A percentile compares a stretch with the other conserved stretches of the same genome.
phyloP scores from a whole-genome alignment of 2,329 filamentous ascomycete species.

The Aspergillus aculeatus region DNA sequence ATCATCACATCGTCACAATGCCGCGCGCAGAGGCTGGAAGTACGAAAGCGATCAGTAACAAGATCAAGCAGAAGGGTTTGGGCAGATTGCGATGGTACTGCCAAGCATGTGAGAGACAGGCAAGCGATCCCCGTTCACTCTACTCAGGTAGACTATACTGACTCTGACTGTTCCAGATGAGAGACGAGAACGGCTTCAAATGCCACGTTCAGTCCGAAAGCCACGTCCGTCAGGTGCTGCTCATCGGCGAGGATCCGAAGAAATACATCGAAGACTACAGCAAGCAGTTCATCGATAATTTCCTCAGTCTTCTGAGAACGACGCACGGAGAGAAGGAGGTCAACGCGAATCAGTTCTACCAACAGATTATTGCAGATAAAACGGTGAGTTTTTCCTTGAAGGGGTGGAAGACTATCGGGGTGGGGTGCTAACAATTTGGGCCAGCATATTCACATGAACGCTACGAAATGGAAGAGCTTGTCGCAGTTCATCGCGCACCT shows the following conservation, averaged over 20 bases:
- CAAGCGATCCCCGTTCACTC: background rate
- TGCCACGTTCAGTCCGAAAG: constrained; percentile 79
- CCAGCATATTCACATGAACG: constrained; percentile 84
- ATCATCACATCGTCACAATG: constrained; percentile 57
- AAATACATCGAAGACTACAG: constrained; percentile 81
- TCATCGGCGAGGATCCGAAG: constrained; percentile 83
- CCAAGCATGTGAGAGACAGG: constrained; percentile 71
- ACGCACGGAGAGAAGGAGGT: constrained; percentile 89
- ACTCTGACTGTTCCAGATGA: constrained; percentile 40
- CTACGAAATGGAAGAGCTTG: constrained; percentile 82
- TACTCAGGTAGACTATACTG: background rate
- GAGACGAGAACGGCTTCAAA: constrained; percentile 89
- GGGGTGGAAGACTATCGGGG: too few relatives aligned
- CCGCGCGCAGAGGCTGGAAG: constrained; percentile 87
- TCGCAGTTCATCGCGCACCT: constrained; percentile 88
- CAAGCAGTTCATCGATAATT: constrained; percentile 77
- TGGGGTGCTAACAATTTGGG: constrained; percentile 2
- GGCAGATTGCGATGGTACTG: constrained; percentile 92
- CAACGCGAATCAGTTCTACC: constrained; percentile 89
- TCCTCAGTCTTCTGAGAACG: constrained; percentile 72
- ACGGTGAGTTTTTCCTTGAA: constrained; percentile 40
- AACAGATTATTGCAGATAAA: constrained; percentile 85
- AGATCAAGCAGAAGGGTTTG: constrained; percentile 70
- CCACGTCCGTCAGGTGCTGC: constrained; percentile 84
- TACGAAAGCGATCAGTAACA: constrained; percentile 86